Evolutionary conservation across 2,329 filamentous ascomycete genomes (phyloP), one percentile per base, ranked within the genome.

Genomic region (Sclerotinia spermophila): DNA sequence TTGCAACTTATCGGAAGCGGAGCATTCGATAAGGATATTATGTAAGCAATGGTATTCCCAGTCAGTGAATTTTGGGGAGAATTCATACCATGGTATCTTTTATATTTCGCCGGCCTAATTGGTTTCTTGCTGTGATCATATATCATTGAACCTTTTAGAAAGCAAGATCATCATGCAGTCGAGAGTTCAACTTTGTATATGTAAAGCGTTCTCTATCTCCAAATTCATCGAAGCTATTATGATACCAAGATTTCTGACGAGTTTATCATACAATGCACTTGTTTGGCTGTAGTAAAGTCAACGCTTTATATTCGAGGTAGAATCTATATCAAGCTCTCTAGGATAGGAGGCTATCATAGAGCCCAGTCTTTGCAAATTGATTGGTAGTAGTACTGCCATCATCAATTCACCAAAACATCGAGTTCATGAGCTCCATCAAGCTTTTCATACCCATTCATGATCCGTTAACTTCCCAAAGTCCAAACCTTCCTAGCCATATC

Each of bases 1-100:
- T 69, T 64, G 67, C 67, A 69, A 69, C 67, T 69, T 69, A 69
- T 69, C 67, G 45, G 67, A 64, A 61, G 42, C 44, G 44, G 58
- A 51, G 45, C 45, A 48, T 55, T 48, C n/a, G 67, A 69, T 69
- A 69, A 69, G 67, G 35, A 61, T 53, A 53, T 65, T 65, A 53
- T n/a, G 24, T 65, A 65, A 51, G 21, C 45, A 40, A 51, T 13
- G 4, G 5, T 6, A 11, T 35, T 27, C 11, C n/a, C 24, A 24
- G 11, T 48, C 21, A 8, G 21, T 48, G 24, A 51, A 51, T 24
- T 1, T 51, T 51, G 45, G 4, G 45, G 27, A n/a, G n/a, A 51
- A 27, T 15, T 51, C 13, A 51, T 7, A 51, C 5, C 44, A 45
- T 45, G 24, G 8, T 2, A 17, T 17, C 45, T 1, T 51, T 15